Conservation (phyloP, 73 alveolate species). For the Paramecium biaurelia region DNA sequence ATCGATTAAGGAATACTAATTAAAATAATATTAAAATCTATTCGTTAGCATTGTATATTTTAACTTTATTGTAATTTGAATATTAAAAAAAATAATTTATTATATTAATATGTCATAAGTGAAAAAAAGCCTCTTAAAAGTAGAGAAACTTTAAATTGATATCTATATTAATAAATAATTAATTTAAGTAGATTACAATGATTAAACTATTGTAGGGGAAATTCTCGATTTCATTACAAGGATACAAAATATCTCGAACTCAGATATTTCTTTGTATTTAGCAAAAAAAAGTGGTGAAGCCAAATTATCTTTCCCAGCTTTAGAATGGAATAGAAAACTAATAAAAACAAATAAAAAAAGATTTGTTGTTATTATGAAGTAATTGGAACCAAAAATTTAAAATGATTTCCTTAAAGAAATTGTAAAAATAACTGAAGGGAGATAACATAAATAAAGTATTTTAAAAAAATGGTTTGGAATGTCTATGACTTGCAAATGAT, state of each 20-base stretch:
- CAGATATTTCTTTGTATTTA: background rate
- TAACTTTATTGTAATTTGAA: background rate
- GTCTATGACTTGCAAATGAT: background rate
- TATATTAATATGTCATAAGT: background rate
- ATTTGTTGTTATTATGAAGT: background rate
- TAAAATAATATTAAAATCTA: background rate
- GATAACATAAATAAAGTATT: background rate
- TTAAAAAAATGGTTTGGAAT: background rate
- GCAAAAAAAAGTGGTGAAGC: slow-evolving; percentile 17
- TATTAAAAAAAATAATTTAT: background rate
- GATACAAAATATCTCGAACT: background rate
- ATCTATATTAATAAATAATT: background rate
- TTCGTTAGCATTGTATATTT: background rate
- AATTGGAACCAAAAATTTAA: background rate
- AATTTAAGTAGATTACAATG: background rate
- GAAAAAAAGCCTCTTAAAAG: background rate
- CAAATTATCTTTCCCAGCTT: background rate
- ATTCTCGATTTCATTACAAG: background rate
- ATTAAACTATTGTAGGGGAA: background rate
- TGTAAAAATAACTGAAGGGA: background rate
- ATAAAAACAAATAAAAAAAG: background rate
- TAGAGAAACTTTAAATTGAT: background rate
- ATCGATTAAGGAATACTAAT: background rate
- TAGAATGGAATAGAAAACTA: background rate
- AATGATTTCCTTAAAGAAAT: background rate